Evolutionary conservation across 2,329 filamentous ascomycete genomes (phyloP).

Genomic region (Penicillium expansum): DNA sequence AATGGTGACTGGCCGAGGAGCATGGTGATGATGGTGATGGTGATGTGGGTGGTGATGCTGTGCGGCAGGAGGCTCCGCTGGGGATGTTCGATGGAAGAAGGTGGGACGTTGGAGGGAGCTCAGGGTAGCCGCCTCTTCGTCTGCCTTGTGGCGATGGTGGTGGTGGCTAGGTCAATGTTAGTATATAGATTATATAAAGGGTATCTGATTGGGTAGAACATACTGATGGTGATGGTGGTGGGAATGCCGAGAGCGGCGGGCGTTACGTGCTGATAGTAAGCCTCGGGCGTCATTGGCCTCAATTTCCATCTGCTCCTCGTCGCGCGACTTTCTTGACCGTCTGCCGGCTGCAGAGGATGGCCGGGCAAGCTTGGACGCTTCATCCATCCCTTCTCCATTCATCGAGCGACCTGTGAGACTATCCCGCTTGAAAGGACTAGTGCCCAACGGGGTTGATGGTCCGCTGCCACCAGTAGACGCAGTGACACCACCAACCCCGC

Average conservation of each 20-base stretch:
- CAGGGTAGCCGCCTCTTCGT: slow-evolving; percentile 44
- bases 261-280: slow-evolving; percentile 61
- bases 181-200: background rate
- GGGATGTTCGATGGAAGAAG: slow-evolving; percentile 30
- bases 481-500: slow-evolving; percentile 58
- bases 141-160: slow-evolving; percentile 55
- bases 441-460: slow-evolving; percentile 53
- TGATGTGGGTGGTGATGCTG: slow-evolving; percentile 47
- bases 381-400: slow-evolving; percentile 41
- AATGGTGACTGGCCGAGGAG: slow-evolving; percentile 25
- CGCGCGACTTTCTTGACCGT: slow-evolving; percentile 67
- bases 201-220: slow-evolving; percentile 24
- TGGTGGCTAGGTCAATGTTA: slow-evolving; percentile 42
- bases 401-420: slow-evolving; percentile 47
- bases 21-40: slow-evolving; percentile 44
- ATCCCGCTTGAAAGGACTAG: slow-evolving; percentile 52
- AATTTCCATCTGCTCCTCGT: slow-evolving; percentile 68
- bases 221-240: slow-evolving; percentile 63
- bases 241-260: slow-evolving; percentile 56
- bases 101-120: slow-evolving; percentile 26
- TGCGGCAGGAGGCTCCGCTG: slow-evolving; percentile 25
- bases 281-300: slow-evolving; percentile 64
- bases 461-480: slow-evolving; percentile 50
- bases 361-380: slow-evolving; percentile 40
- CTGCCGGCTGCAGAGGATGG: slow-evolving; percentile 53